Conservation (phyloP, 345 rosid genomes). For the Cardiospermum halicacabum region DNA sequence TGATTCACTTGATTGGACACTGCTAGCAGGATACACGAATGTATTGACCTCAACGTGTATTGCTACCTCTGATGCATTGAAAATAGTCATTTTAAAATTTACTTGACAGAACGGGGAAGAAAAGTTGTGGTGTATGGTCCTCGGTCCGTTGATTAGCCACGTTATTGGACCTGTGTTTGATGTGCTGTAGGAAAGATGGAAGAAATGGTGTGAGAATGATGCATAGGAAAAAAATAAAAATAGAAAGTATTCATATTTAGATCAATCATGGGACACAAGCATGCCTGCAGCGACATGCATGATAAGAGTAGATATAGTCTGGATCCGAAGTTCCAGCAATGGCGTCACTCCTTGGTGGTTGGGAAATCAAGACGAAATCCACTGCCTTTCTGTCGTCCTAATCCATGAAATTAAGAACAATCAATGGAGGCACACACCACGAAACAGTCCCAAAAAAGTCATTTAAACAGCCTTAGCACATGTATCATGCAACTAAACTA, state of each 20-base stretch:
- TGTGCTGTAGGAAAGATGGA: constrained; percentile 38
- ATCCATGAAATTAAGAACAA: constrained; percentile 17
- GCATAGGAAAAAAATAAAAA: background rate
- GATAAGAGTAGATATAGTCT: constrained; percentile 61
- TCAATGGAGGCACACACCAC: background rate
- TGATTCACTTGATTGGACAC: constrained; percentile 27
- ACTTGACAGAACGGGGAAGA: constrained; percentile 53
- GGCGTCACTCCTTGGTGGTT: constrained; percentile 29
- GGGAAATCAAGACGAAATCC: constrained; percentile 72
- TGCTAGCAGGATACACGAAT: constrained; percentile 25
- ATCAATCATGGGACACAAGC: constrained; percentile 2
- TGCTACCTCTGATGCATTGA: constrained; percentile 52
- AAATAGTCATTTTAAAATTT: constrained; percentile 51
- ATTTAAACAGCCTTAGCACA: background rate
- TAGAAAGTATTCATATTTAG: constrained; percentile 10
- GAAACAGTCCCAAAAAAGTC: too few species aligned
- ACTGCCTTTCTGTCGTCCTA: constrained; percentile 54
- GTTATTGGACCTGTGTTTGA: constrained; percentile 60
- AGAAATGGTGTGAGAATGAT: background rate
- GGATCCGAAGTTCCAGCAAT: constrained; percentile 34
- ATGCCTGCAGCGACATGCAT: constrained; percentile 79
- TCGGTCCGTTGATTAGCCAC: constrained; percentile 72
- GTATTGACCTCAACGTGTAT: constrained; percentile 47
- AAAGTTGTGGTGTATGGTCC: constrained; percentile 55
- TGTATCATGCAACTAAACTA: background rate